Percentiles rank a stretch among this genome's conserved stretches.
Evolutionary conservation across 2,329 filamentous ascomycete species (phyloP).

Genomic region (Stagonosporopsis rhizophila): DNA sequence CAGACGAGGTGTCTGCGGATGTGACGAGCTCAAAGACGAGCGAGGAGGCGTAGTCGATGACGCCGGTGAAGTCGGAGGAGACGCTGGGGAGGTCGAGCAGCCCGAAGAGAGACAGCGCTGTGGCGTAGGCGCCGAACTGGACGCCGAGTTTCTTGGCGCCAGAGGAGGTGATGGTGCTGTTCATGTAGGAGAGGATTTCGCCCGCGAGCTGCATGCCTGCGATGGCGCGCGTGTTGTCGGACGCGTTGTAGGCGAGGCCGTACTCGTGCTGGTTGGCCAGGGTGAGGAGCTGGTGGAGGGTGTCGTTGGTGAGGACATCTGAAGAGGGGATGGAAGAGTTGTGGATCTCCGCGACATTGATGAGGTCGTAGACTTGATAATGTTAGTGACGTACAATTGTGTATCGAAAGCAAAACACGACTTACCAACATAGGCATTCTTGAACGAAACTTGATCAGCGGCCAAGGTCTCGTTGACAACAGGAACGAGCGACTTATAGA

Average conservation of each 20-base stretch:
- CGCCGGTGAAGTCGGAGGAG: slow-evolving; percentile 71
- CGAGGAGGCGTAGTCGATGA: slow-evolving; percentile 83
- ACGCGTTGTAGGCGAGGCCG: slow-evolving; percentile 79
- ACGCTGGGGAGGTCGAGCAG: slow-evolving; percentile 59
- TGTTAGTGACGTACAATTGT: neutral
- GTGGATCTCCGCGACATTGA: slow-evolving; percentile 69
- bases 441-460: slow-evolving; percentile 59
- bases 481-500: slow-evolving; percentile 61
- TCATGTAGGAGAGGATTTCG: slow-evolving; percentile 55
- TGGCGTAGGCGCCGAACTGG: slow-evolving; percentile 68
- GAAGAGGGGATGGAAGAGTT: slow-evolving; percentile 66
- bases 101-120: slow-evolving; percentile 68
- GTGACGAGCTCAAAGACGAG: slow-evolving; percentile 80
- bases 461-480: slow-evolving; percentile 62
- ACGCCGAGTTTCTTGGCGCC: slow-evolving; percentile 56
- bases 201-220: slow-evolving; percentile 58
- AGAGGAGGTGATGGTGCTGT: slow-evolving; percentile 49
- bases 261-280: slow-evolving; percentile 83
- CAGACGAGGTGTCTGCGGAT: slow-evolving; percentile 44
- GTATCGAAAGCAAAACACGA: neutral
- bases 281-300: slow-evolving; percentile 69
- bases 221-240: slow-evolving; percentile 56
- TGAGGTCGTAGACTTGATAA: slow-evolving; percentile 63
- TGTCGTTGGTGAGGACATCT: slow-evolving; percentile 65
- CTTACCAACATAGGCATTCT: slow-evolving; percentile 70